Conservation (phyloP, 768 basidiomycete species). For the Peribolospora baueri region DNA sequence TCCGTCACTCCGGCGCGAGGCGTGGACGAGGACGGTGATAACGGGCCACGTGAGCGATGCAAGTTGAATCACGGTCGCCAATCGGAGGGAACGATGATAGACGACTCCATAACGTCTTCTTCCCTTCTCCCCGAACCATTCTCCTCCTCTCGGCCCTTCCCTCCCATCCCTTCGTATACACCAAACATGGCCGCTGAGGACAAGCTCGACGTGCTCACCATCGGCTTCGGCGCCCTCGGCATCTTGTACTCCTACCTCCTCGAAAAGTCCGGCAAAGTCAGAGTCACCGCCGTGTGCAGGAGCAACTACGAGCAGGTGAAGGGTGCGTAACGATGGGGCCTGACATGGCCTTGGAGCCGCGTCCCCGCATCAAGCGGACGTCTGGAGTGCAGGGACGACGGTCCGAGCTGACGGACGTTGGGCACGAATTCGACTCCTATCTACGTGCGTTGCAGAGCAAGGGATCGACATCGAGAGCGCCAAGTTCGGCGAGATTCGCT, state of each 20-base stretch:
- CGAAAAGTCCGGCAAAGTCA: constrained; percentile 32
- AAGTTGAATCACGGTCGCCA: too few species aligned
- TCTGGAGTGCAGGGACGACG: neutral
- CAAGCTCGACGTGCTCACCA: neutral
- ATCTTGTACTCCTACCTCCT: constrained; percentile 23
- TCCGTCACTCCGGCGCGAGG: too few species aligned
- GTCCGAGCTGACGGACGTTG: constrained; percentile 14
- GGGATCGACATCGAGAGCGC: constrained; percentile 34
- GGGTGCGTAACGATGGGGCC: constrained; percentile 18
- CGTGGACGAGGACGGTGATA: too few species aligned
- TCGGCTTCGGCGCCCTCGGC: constrained; percentile 7
- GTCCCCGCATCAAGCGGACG: too few species aligned
- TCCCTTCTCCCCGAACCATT: too few species aligned
- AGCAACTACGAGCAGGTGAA: constrained; percentile 38
- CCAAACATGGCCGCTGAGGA: too few species aligned
- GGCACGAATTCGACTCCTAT: constrained; percentile 8
- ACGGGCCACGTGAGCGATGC: too few species aligned
- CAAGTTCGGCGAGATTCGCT: constrained; percentile 34
- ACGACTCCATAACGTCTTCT: too few species aligned
- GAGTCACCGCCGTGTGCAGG: constrained; percentile 47
- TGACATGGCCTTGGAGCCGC: too few species aligned
- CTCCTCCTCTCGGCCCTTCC: too few species aligned
- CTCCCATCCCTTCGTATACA: too few species aligned
- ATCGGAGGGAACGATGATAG: too few species aligned
- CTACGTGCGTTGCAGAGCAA: constrained; percentile 19